Conservation (phyloP, 768 basidiomycete species). For the Cystobasidium ongulense region DNA sequence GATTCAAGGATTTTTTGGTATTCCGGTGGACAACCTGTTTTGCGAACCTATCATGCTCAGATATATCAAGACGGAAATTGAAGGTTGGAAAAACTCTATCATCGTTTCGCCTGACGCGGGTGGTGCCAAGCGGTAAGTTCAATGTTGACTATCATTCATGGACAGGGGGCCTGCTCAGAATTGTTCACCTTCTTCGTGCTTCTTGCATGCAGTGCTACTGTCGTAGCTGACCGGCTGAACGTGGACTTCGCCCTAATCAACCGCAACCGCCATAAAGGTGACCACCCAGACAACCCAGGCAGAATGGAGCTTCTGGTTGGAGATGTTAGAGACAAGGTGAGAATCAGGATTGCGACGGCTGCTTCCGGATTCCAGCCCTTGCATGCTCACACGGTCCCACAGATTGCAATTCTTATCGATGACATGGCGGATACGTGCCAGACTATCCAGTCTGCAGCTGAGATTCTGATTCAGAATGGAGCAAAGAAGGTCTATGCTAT, state of each 20-base stretch:
- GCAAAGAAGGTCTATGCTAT: conserved; percentile 77
- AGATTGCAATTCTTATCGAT: conserved; percentile 91
- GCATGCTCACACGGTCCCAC: too few relatives aligned
- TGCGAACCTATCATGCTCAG: conserved; percentile 90
- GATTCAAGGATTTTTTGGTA: conserved; percentile 98
- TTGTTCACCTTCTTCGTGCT: background rate
- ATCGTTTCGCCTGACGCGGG: conserved; percentile 96
- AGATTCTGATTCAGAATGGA: conserved; percentile 79
- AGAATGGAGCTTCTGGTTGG: conserved; percentile 88
- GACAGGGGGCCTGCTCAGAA: background rate
- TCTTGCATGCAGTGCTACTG: conserved; percentile 59
- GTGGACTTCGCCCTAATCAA: conserved; percentile 95
- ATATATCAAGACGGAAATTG: conserved; percentile 79
- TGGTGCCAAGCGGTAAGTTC: conserved; percentile 84
- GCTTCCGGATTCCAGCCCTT: too few relatives aligned
- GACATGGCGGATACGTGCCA: conserved; percentile 96
- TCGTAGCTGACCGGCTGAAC: conserved; percentile 88
- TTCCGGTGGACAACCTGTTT: conserved; percentile 94
- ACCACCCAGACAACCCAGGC: conserved; percentile 43
- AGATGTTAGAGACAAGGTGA: conserved; percentile 78
- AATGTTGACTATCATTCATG: conserved; percentile 1
- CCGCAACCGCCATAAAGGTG: conserved; percentile 61
- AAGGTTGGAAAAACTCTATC: conserved; percentile 75
- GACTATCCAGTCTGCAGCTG: conserved; percentile 75
- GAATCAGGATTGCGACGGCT: conserved; percentile 33